A percentile compares a stretch with the other conserved stretches of the same genome.
Conservation (phyloP, 2,329 filamentous ascomycete species). For the Talaromyces albobiverticillius region DNA sequence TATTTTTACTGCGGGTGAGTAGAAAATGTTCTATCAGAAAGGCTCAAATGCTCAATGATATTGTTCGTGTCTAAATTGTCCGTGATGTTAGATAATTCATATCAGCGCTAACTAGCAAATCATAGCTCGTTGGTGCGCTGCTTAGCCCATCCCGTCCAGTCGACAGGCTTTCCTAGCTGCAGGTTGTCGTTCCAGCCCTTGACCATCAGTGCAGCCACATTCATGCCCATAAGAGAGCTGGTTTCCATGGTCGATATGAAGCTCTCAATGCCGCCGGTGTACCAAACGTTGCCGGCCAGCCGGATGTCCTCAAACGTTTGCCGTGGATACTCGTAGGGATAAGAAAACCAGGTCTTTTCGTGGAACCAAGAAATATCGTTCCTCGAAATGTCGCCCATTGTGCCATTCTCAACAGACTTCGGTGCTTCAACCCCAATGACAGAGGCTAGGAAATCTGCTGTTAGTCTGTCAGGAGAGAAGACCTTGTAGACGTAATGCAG, state of each 20-base stretch:
- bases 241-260: constrained; percentile 99
- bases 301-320: constrained; percentile 81
- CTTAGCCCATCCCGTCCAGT: constrained; percentile 8
- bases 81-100: no score
- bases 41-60: not conserved
- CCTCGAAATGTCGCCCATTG: constrained; percentile 34
- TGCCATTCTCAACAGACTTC: constrained; percentile 21
- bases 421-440: constrained; percentile 46
- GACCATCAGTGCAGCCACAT: constrained; percentile 55
- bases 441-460: constrained; percentile 45
- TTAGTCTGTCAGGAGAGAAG: constrained; percentile 56
- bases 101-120: not conserved
- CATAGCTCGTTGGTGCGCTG: constrained; percentile 3
- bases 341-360: constrained; percentile 75
- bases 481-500: constrained; percentile 64
- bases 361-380: constrained; percentile 69
- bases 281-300: constrained; percentile 54
- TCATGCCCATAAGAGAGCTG: constrained; percentile 78
- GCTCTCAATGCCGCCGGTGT: constrained; percentile 72
- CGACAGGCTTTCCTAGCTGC: constrained; percentile 1
- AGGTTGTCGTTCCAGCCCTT: constrained; percentile 27
- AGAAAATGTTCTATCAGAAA: no score
- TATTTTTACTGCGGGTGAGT: no score
- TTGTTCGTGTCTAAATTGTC: no score
- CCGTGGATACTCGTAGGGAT: constrained; percentile 79